Conservation (phyloP, 108 stramenopile genomes). For the Schizochytrium sp. region DNA sequence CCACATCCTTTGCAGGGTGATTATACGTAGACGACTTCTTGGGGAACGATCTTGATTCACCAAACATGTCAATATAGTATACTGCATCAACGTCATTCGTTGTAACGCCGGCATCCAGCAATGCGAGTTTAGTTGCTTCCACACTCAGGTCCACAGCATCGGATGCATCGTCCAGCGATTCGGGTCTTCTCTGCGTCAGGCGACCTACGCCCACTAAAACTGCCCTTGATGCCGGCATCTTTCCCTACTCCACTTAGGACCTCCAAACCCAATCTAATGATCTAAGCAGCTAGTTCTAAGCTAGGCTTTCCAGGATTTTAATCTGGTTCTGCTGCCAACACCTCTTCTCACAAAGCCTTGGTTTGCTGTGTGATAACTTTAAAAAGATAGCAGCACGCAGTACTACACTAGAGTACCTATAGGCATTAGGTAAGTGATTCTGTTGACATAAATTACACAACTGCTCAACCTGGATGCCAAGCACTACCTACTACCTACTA, state of each 20-base stretch:
- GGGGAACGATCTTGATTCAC: constrained; percentile 9
- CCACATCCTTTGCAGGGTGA: constrained; percentile 11
- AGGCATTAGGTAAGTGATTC: too few relatives aligned
- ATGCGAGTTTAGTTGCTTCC: constrained; percentile 8
- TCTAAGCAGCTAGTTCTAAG: too few relatives aligned
- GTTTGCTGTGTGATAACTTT: too few relatives aligned
- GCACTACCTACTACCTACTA: too few relatives aligned
- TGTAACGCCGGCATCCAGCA: not conserved
- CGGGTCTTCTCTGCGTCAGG: constrained; percentile 15
- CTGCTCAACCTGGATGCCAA: too few relatives aligned
- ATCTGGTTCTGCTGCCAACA: too few relatives aligned
- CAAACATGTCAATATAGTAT: constrained; percentile 36
- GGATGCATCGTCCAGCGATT: constrained; percentile 15
- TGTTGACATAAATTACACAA: too few relatives aligned
- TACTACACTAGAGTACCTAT: too few relatives aligned
- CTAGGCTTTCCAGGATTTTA: too few relatives aligned
- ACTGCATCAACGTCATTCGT: constrained; percentile 36
- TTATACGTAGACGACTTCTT: constrained; percentile 17
- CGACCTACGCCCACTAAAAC: constrained; percentile 49
- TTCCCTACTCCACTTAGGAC: not conserved
- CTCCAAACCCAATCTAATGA: too few relatives aligned
- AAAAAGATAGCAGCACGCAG: too few relatives aligned
- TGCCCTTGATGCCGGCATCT: not conserved
- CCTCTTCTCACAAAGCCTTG: too few relatives aligned
- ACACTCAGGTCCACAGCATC: not conserved